Evolutionary conservation across 2,329 filamentous ascomycete species (phyloP), one percentile per base, ranked within the genome.

Genomic region (Escovopsis weberi): DNA sequence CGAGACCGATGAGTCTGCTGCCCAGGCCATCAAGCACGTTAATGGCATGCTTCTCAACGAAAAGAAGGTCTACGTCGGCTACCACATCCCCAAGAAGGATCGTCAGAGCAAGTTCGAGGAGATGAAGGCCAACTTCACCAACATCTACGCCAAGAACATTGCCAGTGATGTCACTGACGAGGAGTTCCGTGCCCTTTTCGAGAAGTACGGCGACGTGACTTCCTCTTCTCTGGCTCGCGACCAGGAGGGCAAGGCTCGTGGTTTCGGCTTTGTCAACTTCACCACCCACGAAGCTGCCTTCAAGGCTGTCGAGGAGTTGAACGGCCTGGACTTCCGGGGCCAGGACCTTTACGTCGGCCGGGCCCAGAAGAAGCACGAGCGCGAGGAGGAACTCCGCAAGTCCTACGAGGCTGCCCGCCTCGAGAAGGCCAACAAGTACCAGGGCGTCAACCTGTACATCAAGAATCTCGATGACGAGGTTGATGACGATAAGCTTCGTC

Each of bases 121-220:
- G 76, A 98, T 98, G 89, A 98, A 98, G 82, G 91, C 91, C 66
- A 98, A 98, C 76, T 98, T 93, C 77, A 98, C 91, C 73, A 98
- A 98, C 66, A 81, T 98, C 67, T 98, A 98, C 70, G 85, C 98
- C 72, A 98, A 98, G 81, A 98, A 98, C 72, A 82, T 98, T 55
- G 78, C 80, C 56, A 59, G 69, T 33, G 89, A 95, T 39, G 85
- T 82, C 50, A 82, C 78, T 46, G 91, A 98, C 48, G 88, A 96
- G 8, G 83, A 96, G 62, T 96, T 98, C 79, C 86, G 87, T 55
- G 75, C 81, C 48, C 74, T 96, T 40, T 96, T 98, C 57, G 85
- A 91, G 74, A 80, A 80, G 66, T 94, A 78, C 58, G 91, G 91
- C 53, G 82, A 93, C 45, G 91, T 98, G 54, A 96, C 91, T 48